phyloP scores from a whole-genome alignment of 2,329 filamentous ascomycete species.

The Diaporthe amygdali region DNA sequence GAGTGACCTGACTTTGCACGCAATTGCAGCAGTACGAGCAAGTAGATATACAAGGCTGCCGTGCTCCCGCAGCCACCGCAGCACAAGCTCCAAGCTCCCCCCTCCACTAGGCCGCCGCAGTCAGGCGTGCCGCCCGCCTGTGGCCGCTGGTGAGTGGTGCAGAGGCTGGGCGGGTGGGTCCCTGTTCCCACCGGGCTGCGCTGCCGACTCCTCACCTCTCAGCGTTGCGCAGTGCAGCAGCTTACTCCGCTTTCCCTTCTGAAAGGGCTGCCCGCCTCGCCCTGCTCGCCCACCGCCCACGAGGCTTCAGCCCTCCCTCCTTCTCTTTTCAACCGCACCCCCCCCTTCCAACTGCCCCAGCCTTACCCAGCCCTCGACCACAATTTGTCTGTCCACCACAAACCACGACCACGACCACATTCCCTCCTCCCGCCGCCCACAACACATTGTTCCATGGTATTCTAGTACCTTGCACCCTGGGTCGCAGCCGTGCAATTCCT shows the following conservation, averaged over 20 bases:
- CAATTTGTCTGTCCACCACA: neutral
- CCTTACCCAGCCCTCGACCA: constrained; percentile 11
- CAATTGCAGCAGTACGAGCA: rapidly evolving
- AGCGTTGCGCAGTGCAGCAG: neutral
- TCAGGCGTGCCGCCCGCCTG: constrained; percentile 10
- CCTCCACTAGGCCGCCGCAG: neutral
- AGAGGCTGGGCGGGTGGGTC: constrained; percentile 1
- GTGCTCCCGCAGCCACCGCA: constrained; percentile 6
- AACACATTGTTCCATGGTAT: neutral
- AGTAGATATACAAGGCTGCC: constrained; percentile 9
- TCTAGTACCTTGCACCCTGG: neutral
- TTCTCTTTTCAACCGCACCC: neutral
- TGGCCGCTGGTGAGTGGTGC: neutral
- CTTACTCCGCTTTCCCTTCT: constrained; percentile 11
- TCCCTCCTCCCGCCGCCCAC: neutral
- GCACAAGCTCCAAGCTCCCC: constrained; percentile 10
- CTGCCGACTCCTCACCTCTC: constrained; percentile 8
- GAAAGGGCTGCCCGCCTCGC: constrained; percentile 14
- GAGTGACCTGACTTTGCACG: neutral
- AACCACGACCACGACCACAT: neutral
- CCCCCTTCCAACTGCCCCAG: constrained; percentile 8
- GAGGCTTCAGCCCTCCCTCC: constrained; percentile 17
- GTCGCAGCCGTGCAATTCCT: neutral
- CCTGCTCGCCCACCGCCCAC: constrained; percentile 13
- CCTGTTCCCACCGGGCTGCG: neutral